These are phyloP conservation scores for Cladosporium sp. DNA, from an alignment of 2,329 filamentous ascomycete genomes.

Conservation along the genomic window DNA sequence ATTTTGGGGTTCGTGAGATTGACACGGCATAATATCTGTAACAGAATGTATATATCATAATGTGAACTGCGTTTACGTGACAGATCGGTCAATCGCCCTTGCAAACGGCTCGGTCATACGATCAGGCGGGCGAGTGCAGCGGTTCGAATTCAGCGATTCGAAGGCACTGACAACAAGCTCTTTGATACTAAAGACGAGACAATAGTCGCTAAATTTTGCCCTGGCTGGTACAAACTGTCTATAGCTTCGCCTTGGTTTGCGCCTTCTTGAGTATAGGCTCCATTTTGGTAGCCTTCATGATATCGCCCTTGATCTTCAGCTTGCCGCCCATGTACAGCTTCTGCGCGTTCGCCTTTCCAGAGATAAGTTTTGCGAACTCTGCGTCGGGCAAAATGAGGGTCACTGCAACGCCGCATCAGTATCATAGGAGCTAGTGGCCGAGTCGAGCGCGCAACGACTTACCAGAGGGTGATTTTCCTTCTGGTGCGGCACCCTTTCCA, in stretches of 20 bases:
- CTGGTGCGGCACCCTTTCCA: conserved; percentile 62
- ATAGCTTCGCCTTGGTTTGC: conserved; percentile 77
- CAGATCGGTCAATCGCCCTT: too few relatives aligned
- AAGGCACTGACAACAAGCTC: too few relatives aligned
- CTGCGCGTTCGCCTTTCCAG: conserved; percentile 89
- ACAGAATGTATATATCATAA: too few relatives aligned
- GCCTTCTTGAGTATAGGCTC: conserved; percentile 89
- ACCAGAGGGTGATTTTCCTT: conserved; percentile 77
- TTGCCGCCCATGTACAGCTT: conserved; percentile 96
- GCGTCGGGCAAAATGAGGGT: conserved; percentile 78
- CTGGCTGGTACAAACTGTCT: conserved; percentile 29
- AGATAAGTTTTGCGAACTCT: conserved; percentile 77
- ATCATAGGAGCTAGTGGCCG: too few relatives aligned
- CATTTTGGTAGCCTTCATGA: conserved; percentile 98
- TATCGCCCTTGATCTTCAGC: conserved; percentile 94
- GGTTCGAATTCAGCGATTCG: too few relatives aligned
- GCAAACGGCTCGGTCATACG: too few relatives aligned
- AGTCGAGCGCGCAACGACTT: conserved; percentile 28
- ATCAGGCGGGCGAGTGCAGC: too few relatives aligned
- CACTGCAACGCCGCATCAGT: conserved; percentile 46
- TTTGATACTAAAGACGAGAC: too few relatives aligned
- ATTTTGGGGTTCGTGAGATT: too few relatives aligned
- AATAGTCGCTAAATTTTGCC: too few relatives aligned
- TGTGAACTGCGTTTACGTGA: too few relatives aligned
- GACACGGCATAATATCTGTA: too few relatives aligned